Evolutionary conservation across 257 asterid species (phyloP).

Genomic region (Solanum okadae): DNA sequence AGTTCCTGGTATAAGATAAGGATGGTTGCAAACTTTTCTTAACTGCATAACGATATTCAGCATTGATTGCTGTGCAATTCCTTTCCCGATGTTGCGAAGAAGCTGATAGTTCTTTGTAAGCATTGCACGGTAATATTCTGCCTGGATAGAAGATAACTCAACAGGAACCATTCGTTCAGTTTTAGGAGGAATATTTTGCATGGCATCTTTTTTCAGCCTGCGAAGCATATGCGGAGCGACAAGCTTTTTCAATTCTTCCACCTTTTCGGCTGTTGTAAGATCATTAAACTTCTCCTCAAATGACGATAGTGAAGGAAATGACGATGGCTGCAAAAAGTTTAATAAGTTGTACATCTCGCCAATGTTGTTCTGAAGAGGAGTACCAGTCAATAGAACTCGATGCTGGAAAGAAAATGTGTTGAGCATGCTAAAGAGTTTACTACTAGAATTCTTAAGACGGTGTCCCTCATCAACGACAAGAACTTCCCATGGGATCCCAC

Average conservation of each 20-base stretch:
- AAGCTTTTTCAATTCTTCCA: constrained; percentile 93
- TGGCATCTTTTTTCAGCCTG: constrained; percentile 91
- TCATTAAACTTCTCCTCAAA: constrained; percentile 92
- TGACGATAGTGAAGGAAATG: constrained; percentile 84
- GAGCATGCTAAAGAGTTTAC: constrained; percentile 84
- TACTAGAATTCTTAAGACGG: constrained; percentile 79
- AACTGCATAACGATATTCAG: constrained; percentile 96
- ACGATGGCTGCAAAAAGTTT: constrained; percentile 79
- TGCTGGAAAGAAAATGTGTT: constrained; percentile 90
- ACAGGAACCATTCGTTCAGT: constrained; percentile 96
- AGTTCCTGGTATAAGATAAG: constrained; percentile 95
- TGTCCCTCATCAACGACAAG: constrained; percentile 99
- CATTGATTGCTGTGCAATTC: constrained; percentile 90
- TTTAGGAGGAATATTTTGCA: constrained; percentile 97
- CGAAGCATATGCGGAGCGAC: constrained; percentile 99
- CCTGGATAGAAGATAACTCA: constrained; percentile 91
- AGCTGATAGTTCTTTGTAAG: constrained; percentile 94
- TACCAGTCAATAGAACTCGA: constrained; percentile 87
- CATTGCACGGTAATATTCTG: constrained; percentile 99
- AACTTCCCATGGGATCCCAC: constrained; percentile 98
- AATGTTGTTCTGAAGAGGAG: constrained; percentile 96
- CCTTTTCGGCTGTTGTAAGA: constrained; percentile 87
- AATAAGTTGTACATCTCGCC: constrained; percentile 97
- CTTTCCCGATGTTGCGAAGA: constrained; percentile 88
- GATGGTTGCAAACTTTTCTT: constrained; percentile 96